A percentile compares a stretch with the other conserved stretches of the same genome.
Conservation (phyloP, 805 yeast genomes). For the Ogataea degrootiae region DNA sequence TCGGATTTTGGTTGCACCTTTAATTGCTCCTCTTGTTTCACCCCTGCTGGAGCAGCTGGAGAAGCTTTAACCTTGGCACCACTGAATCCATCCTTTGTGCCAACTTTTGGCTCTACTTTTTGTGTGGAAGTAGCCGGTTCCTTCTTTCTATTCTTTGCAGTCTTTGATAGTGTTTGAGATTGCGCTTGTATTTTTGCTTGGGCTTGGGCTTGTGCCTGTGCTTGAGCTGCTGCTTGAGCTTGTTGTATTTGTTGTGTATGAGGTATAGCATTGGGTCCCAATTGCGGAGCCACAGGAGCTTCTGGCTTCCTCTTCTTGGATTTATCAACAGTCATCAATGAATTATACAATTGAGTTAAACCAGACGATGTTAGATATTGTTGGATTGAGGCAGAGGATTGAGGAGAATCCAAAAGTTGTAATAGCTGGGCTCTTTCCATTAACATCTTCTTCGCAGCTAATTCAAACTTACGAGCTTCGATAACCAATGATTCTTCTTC, state of each 20-base stretch:
- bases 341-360: conserved; percentile 76
- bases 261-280: conserved; percentile 53
- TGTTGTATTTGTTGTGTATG: conserved; percentile 31
- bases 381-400: conserved; percentile 64
- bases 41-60: neutral
- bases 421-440: conserved; percentile 76
- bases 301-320: conserved; percentile 50
- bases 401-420: conserved; percentile 83
- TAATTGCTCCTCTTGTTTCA: neutral
- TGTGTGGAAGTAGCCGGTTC: conserved; percentile 12
- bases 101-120: too few relatives aligned
- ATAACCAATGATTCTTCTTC: conserved; percentile 93
- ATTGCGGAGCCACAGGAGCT: conserved; percentile 53
- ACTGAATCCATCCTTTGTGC: too few relatives aligned
- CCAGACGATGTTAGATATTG: conserved; percentile 86
- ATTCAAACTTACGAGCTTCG: conserved; percentile 88
- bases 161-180: conserved; percentile 7
- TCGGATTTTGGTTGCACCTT: conserved; percentile 19
- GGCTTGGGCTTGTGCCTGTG: conserved; percentile 10
- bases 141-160: conserved; percentile 1
- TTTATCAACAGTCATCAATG: conserved; percentile 66
- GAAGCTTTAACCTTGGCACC: neutral
- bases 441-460: conserved; percentile 85
- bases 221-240: conserved; percentile 10
- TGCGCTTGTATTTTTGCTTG: conserved; percentile 23